Base-by-base conservation (phyloP, 179 eudicot species). In the Gypsophila paniculata region DNA sequence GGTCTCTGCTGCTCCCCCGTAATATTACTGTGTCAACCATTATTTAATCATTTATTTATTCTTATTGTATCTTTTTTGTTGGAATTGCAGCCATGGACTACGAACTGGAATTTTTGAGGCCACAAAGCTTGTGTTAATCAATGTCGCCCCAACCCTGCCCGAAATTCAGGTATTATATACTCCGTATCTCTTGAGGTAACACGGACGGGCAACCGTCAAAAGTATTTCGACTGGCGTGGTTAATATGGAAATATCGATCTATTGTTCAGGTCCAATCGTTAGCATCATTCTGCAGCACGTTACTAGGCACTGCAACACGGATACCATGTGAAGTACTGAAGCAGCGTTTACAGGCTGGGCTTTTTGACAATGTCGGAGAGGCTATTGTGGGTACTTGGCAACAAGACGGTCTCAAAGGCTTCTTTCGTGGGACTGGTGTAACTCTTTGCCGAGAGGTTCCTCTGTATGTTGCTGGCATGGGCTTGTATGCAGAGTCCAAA, bases 361-460 rank as follows among this genome's bases (percentile, higher is more conserved):
- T 89, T 55, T 91, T 80, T 71, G 82, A 89, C 53, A 88, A 93
- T 76, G 97, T 89, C 25, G 94, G 94, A 22, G 86, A 89, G 77
- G 98, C 97, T 62, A 83, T 91, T 55, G 84, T 86, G 48, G 96
- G 88, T 29, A 91, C 91, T 61, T 93, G 97, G 97, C 85, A 75
- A 57, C 97, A 93, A 83, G 98, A 91, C 76, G 96, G 98, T 68
- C 82, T 86, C 21, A 84, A 75, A 76, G 98, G 97, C 61, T 93
- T 93, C 75, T 93, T 93, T 75, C 90, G 98, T 25, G 98, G 98
- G 70, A 91, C 98, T 12, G 96, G 96, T 71, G 93, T 86, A 21
- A 93, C 97, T 73, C 93, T 93, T 61, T 91, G 90, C 80, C 91
- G 97, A 26, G 98, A 93, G 85, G 87, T 93, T 77, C 98, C 98